Evolutionary conservation across 2,329 filamentous ascomycete genomes (phyloP).

Genomic region (Sporothrix dimorphospora): DNA sequence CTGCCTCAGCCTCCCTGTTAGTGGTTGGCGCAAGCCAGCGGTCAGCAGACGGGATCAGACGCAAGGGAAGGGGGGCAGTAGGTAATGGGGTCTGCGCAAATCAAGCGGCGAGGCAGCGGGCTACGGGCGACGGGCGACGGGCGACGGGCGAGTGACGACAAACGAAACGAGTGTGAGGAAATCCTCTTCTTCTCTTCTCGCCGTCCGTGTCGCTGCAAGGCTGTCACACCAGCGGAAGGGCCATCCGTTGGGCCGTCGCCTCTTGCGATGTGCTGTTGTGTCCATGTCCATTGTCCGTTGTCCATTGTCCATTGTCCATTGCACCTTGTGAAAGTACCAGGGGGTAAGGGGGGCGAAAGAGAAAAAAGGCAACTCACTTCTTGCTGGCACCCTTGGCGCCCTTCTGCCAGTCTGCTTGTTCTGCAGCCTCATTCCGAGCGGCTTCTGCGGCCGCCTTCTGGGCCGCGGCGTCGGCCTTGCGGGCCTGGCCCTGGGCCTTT

Average conservation of each 20-base stretch:
- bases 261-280: neutral
- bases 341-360: neutral
- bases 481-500: conserved; percentile 85
- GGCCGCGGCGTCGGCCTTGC: conserved; percentile 87
- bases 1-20: conserved; percentile 78
- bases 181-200: neutral
- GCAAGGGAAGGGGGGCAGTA: neutral
- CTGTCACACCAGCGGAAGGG: conserved; percentile 16
- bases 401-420: conserved; percentile 79
- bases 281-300: neutral
- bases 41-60: conserved; percentile 3
- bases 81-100: neutral
- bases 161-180: neutral
- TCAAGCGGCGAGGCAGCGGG: neutral
- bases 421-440: conserved; percentile 65
- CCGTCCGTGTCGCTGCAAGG: neutral
- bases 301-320: neutral
- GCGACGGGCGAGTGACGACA: neutral
- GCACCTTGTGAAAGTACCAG: neutral
- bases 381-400: conserved; percentile 84
- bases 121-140: neutral
- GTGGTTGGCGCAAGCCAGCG: neutral
- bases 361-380: conserved; percentile 64
- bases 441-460: conserved; percentile 75
- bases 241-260: neutral